Conservation (phyloP, 2,329 filamentous ascomycete species). For the Aspergillus brunneoviolaceus region DNA sequence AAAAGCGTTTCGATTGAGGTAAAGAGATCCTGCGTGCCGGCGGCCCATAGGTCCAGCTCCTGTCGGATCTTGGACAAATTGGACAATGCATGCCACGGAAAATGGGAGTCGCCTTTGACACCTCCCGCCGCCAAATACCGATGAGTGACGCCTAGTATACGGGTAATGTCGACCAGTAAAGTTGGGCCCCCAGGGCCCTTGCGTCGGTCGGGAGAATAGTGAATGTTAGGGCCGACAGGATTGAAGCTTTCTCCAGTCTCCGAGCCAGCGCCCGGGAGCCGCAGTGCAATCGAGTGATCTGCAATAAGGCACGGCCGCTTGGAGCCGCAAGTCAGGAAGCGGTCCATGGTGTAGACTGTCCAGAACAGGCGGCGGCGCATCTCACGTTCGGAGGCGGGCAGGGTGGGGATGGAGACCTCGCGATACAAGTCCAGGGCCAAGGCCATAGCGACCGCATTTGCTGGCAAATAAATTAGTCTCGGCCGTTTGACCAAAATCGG, state of each 20-base stretch:
- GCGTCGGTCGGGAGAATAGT: constrained; percentile 69
- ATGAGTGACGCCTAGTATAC: constrained; percentile 79
- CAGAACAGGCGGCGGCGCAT: constrained; percentile 79
- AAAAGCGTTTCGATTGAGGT: constrained; percentile 73
- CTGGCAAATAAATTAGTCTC: constrained; percentile 41
- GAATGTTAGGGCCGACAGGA: constrained; percentile 72
- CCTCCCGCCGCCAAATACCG: constrained; percentile 80
- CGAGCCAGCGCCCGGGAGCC: constrained; percentile 66
- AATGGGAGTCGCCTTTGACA: constrained; percentile 85
- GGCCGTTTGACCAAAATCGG: not conserved
- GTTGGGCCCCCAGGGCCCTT: constrained; percentile 73
- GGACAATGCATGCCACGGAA: constrained; percentile 85
- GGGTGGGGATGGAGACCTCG: constrained; percentile 64
- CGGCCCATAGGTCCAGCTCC: constrained; percentile 81
- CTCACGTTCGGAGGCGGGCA: constrained; percentile 70
- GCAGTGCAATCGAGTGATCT: constrained; percentile 72
- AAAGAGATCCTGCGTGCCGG: constrained; percentile 76
- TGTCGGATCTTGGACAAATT: constrained; percentile 83
- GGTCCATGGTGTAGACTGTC: constrained; percentile 83
- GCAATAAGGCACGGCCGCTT: constrained; percentile 77
- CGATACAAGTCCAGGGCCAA: constrained; percentile 78
- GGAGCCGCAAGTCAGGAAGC: constrained; percentile 78
- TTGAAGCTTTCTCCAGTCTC: constrained; percentile 78
- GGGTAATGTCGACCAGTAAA: constrained; percentile 80
- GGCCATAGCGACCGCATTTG: constrained; percentile 76